phyloP scores from a whole-genome alignment of 179 eudicot genomes.

The Silene coronaria region DNA sequence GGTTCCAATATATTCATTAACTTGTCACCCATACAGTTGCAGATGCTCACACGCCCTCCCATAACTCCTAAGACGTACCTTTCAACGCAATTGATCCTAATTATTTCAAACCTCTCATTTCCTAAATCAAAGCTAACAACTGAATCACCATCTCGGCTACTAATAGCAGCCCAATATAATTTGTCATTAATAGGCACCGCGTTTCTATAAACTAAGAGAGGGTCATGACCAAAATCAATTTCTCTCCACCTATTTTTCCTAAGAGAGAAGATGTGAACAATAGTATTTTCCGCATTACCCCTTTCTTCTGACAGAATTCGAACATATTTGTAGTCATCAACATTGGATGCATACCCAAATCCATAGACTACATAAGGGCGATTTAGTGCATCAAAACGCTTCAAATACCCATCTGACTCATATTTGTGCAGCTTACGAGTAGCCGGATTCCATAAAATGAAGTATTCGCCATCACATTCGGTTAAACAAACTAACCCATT shows the following conservation, averaged over 20 bases:
- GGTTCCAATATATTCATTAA: too few relatives aligned
- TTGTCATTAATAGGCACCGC: not conserved
- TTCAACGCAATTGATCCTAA: not conserved
- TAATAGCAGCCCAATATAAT: not conserved
- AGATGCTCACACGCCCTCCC: not conserved
- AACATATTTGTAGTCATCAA: constrained; percentile 23
- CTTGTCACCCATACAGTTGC: not conserved
- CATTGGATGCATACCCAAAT: constrained; percentile 17
- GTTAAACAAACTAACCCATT: constrained; percentile 22
- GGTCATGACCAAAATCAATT: not conserved
- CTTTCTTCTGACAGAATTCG: not conserved
- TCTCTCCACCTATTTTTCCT: too few relatives aligned
- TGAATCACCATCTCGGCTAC: too few relatives aligned
- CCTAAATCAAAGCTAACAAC: too few relatives aligned
- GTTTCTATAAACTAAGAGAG: too few relatives aligned
- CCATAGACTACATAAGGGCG: not conserved
- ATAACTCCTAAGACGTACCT: not conserved
- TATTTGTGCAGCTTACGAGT: not conserved
- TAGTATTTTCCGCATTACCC: not conserved
- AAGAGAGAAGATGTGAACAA: not conserved
- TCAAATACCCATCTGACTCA: not conserved
- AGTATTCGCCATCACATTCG: not conserved
- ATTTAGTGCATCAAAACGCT: too few relatives aligned
- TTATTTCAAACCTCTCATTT: too few relatives aligned
- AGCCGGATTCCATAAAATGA: constrained; percentile 13